These are phyloP conservation scores for Cystobasidium slooffiae DNA, from an alignment of 1,284 basidiomycete species.

Conservation along the genomic window DNA sequence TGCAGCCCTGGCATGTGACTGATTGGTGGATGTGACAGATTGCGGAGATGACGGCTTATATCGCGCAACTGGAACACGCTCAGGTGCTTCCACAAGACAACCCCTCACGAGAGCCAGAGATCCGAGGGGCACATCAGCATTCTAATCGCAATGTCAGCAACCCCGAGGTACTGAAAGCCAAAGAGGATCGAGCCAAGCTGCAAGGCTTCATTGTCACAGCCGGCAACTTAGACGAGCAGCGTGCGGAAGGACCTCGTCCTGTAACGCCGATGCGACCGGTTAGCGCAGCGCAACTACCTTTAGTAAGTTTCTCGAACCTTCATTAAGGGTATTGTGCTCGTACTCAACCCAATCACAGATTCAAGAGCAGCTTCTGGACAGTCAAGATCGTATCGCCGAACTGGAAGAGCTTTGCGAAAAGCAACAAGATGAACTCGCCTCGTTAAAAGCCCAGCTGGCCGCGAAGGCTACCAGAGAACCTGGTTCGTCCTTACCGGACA, in stretches of 20 bases:
- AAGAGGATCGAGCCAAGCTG: conserved; percentile 43
- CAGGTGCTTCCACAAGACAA: background rate
- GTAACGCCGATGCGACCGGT: conserved; percentile 33
- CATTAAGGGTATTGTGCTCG: background rate
- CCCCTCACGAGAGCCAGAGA: background rate
- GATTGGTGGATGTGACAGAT: conserved; percentile 46
- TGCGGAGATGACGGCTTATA: conserved; percentile 44
- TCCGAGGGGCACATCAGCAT: background rate
- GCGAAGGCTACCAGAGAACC: conserved; percentile 17
- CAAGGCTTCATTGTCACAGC: conserved; percentile 42
- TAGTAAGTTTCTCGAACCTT: conserved; percentile 29
- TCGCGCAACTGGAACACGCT: conserved; percentile 38
- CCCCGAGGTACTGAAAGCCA: conserved; percentile 34
- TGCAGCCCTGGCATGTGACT: conserved; percentile 21
- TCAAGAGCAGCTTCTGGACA: conserved; percentile 48
- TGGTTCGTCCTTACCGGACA: conserved; percentile 42
- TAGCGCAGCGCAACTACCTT: conserved; percentile 33
- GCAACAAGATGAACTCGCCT: conserved; percentile 45
- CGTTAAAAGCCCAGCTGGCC: conserved; percentile 44
- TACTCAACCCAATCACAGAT: conserved; percentile 23
- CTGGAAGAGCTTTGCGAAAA: conserved; percentile 46
- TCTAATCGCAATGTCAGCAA: conserved; percentile 20
- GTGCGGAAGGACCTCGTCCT: conserved; percentile 29
- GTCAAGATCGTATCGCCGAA: conserved; percentile 47
- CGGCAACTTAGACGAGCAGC: conserved; percentile 34